phyloP scores from a whole-genome alignment of 2,329 filamentous ascomycete genomes.

The Microsporum ferrugineum region DNA sequence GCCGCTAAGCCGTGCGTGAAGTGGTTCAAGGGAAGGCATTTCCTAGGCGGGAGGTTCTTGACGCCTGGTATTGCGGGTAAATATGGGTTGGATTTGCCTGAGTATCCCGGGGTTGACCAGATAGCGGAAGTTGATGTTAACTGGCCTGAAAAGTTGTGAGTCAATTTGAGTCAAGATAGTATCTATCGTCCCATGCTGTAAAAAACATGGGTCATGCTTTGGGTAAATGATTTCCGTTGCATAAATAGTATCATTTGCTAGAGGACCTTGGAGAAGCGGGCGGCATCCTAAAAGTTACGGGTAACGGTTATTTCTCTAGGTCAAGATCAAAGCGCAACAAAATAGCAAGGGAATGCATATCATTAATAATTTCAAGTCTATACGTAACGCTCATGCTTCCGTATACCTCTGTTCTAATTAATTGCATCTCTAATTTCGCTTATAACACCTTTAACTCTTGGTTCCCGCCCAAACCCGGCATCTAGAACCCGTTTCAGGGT shows the following conservation, averaged over 20 bases:
- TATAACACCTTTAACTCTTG: constrained; percentile 48
- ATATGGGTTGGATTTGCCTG: constrained; percentile 71
- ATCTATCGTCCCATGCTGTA: background rate
- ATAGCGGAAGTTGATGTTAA: constrained; percentile 58
- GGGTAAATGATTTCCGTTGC: background rate
- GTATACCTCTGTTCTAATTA: constrained; percentile 1
- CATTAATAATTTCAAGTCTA: background rate
- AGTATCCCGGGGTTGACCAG: constrained; percentile 79
- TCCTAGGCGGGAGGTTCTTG: constrained; percentile 84
- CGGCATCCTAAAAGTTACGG: background rate
- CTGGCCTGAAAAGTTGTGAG: constrained; percentile 26
- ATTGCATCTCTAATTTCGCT: constrained; percentile 45
- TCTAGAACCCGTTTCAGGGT: constrained; percentile 39
- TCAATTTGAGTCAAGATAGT: constrained; percentile 15
- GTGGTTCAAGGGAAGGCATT: constrained; percentile 73
- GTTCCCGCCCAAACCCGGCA: constrained; percentile 44
- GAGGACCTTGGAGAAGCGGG: background rate
- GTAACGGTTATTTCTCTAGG: background rate
- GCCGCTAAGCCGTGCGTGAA: constrained; percentile 84
- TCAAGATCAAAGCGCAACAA: background rate
- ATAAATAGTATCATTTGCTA: background rate
- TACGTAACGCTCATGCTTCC: background rate
- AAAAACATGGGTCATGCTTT: background rate
- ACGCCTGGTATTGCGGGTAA: constrained; percentile 66
- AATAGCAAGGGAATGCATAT: background rate